These are phyloP conservation scores for Lentinula sp. DNA, from an alignment of 768 basidiomycete genomes.

Conservation along the genomic window DNA sequence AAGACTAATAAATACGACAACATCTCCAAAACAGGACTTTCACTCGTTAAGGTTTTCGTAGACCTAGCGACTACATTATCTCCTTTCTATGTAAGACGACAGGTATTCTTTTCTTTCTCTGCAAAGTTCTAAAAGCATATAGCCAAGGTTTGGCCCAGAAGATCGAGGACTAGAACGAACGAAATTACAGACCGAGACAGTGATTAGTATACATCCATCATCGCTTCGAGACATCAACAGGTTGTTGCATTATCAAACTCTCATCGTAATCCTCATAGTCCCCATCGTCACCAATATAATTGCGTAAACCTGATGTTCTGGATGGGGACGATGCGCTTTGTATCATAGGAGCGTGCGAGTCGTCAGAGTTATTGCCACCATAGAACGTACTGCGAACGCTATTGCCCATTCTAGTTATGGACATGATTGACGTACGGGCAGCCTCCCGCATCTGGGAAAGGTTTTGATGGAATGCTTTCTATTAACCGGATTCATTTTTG, in stretches of 20 bases:
- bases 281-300: constrained; percentile 42
- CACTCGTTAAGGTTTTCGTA: too few relatives aligned
- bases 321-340: constrained; percentile 32
- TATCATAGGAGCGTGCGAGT: constrained; percentile 48
- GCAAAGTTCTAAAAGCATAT: too few relatives aligned
- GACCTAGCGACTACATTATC: too few relatives aligned
- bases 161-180: too few relatives aligned
- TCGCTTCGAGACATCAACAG: background rate
- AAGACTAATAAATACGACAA: too few relatives aligned
- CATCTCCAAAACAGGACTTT: too few relatives aligned
- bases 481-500: background rate
- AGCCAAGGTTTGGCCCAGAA: too few relatives aligned
- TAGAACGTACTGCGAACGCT: constrained; percentile 46
- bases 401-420: constrained; percentile 33
- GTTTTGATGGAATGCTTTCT: constrained; percentile 79
- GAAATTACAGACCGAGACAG: too few relatives aligned
- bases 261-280: constrained; percentile 26
- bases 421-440: constrained; percentile 60
- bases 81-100: too few relatives aligned
- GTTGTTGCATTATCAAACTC: background rate
- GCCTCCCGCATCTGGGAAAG: constrained; percentile 75
- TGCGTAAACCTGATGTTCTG: constrained; percentile 50
- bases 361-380: constrained; percentile 46
- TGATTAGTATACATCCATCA: background rate
- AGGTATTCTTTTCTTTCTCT: too few relatives aligned